Percentiles rank a stretch among this genome's conserved stretches.
These are phyloP conservation scores for Gastrodia elata DNA, from an alignment of 106 monocot species.

Conservation along the genomic window DNA sequence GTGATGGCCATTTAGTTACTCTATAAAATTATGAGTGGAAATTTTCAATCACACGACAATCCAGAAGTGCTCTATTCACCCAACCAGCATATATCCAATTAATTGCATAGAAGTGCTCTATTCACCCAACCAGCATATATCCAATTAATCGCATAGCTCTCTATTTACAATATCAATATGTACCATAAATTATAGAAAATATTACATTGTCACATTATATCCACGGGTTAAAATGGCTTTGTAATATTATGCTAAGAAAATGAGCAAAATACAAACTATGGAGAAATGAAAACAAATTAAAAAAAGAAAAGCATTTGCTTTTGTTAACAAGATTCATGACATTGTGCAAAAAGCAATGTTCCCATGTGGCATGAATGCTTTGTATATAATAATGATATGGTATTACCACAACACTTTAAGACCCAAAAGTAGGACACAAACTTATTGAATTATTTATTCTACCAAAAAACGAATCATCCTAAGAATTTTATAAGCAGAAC, in stretches of 20 bases:
- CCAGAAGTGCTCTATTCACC: too few species aligned
- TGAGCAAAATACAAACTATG: not conserved
- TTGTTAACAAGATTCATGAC: not conserved
- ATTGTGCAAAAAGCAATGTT: not conserved
- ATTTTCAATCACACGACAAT: too few species aligned
- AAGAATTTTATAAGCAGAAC: not conserved
- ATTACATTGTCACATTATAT: not conserved
- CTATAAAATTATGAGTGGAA: too few species aligned
- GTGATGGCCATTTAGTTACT: too few species aligned
- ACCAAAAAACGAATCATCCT: not conserved
- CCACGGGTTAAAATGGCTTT: not conserved
- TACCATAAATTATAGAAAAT: not conserved
- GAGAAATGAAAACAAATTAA: not conserved
- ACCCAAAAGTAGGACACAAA: not conserved
- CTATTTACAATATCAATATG: not conserved
- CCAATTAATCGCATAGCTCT: too few species aligned
- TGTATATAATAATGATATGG: not conserved
- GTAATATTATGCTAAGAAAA: not conserved
- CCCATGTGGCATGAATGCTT: not conserved
- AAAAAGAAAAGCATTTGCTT: not conserved
- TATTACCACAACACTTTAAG: not conserved
- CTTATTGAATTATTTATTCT: not conserved
- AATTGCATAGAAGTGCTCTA: too few species aligned
- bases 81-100: too few species aligned
- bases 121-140: too few species aligned